These are phyloP conservation scores for Fusarium decemcellulare DNA, from an alignment of 2,329 filamentous ascomycete genomes.

Conservation along the genomic window DNA sequence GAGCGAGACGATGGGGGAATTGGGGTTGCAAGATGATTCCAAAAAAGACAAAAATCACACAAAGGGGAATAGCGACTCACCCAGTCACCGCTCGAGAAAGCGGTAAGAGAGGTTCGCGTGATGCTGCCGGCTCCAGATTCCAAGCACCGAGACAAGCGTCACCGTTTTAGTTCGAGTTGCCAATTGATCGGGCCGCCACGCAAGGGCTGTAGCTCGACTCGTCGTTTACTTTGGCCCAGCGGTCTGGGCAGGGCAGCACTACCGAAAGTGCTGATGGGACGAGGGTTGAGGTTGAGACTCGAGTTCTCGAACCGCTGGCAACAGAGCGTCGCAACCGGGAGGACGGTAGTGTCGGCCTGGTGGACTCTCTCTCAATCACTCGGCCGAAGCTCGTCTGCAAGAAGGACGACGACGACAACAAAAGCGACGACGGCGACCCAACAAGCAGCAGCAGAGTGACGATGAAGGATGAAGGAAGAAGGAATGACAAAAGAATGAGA, in stretches of 20 bases:
- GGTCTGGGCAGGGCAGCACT: constrained; percentile 15
- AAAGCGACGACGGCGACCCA: constrained; percentile 9
- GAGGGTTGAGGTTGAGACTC: constrained; percentile 4
- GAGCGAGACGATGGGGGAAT: constrained; percentile 6
- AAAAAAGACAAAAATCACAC: constrained; percentile 1
- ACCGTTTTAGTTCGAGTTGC: constrained; percentile 23
- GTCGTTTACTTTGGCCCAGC: constrained; percentile 11
- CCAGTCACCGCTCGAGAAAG: constrained; percentile 15
- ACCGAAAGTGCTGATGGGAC: constrained; percentile 9
- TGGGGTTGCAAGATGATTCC: constrained; percentile 1
- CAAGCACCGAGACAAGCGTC: constrained; percentile 31
- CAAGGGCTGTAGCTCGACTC: constrained; percentile 30
- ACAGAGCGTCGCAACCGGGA: neutral
- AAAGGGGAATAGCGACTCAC: constrained; percentile 19
- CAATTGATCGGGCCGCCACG: constrained; percentile 39
- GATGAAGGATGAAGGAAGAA: constrained; percentile 17
- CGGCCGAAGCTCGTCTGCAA: constrained; percentile 31
- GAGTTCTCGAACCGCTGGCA: constrained; percentile 8
- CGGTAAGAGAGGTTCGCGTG: constrained; percentile 5
- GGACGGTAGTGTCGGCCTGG: constrained; percentile 7
- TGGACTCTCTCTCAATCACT: constrained; percentile 31
- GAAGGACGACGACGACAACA: constrained; percentile 18
- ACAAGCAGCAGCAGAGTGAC: constrained; percentile 21
- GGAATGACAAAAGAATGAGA: constrained; percentile 16
- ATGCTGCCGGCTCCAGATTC: constrained; percentile 20